phyloP scores from a whole-genome alignment of 1,284 basidiomycete genomes.

The Thecaphora frezii region DNA sequence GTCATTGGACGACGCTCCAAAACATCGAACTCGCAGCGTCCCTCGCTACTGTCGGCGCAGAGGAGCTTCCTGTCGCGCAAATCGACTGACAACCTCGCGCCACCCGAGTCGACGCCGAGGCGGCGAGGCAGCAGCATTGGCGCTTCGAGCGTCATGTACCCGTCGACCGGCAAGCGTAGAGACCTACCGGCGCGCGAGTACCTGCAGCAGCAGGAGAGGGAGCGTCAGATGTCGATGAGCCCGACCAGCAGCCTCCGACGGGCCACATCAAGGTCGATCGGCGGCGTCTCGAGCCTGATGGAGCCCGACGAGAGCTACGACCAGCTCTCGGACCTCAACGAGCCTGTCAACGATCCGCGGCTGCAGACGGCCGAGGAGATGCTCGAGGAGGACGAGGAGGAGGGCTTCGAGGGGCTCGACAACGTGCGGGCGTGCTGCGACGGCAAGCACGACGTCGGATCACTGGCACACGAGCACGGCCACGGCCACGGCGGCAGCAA shows the following conservation, averaged over 20 bases:
- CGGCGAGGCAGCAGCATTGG: conserved; percentile 67
- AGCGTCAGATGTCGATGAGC: conserved; percentile 33
- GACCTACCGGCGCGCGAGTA: conserved; percentile 88
- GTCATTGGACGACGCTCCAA: conserved; percentile 21
- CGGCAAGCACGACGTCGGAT: conserved; percentile 72
- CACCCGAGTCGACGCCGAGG: conserved; percentile 67
- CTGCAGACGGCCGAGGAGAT: conserved; percentile 54
- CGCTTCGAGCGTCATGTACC: conserved; percentile 63
- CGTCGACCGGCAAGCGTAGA: conserved; percentile 71
- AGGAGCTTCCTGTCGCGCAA: conserved; percentile 48
- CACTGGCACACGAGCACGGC: conserved; percentile 33
- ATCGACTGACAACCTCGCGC: conserved; percentile 52
- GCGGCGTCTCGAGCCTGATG: not conserved
- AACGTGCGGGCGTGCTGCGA: conserved; percentile 76
- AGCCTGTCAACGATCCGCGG: conserved; percentile 24
- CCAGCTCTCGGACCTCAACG: not conserved
- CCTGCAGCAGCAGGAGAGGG: conserved; percentile 60
- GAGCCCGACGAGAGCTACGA: conserved; percentile 23
- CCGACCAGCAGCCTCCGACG: conserved; percentile 20
- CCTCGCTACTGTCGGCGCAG: conserved; percentile 49
- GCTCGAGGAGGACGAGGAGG: conserved; percentile 71
- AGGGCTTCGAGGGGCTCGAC: conserved; percentile 86
- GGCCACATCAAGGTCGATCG: not conserved
- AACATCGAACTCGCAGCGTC: conserved; percentile 10
- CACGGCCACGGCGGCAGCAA: conserved; percentile 9